These are phyloP conservation scores for Pseudogymnoascus sp. DNA, from an alignment of 2,329 filamentous ascomycete species.

Conservation along the genomic window DNA sequence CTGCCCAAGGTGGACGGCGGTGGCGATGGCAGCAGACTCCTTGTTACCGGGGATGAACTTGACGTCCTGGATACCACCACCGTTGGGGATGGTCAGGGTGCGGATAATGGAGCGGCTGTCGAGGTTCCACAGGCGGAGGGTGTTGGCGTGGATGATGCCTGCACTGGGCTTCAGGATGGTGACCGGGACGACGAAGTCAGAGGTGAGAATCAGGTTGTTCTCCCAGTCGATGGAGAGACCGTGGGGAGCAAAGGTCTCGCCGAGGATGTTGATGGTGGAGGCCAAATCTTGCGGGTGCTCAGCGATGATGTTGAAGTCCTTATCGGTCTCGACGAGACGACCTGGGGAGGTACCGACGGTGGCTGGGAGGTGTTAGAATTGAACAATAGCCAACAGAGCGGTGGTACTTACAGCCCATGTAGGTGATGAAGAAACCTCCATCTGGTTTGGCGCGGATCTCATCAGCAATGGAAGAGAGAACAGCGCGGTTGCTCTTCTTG, in stretches of 20 bases:
- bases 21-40: conserved; percentile 50
- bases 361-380: conserved; percentile 16
- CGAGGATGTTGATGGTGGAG: conserved; percentile 46
- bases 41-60: conserved; percentile 56
- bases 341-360: conserved; percentile 50
- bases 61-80: conserved; percentile 53
- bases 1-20: conserved; percentile 49
- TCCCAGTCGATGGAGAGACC: conserved; percentile 50
- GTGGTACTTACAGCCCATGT: conserved; percentile 42
- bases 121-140: conserved; percentile 51
- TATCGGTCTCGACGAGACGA: conserved; percentile 52
- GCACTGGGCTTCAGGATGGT: conserved; percentile 50
- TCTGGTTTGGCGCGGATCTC: conserved; percentile 57
- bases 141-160: conserved; percentile 46
- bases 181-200: conserved; percentile 54
- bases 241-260: conserved; percentile 52
- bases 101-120: conserved; percentile 44
- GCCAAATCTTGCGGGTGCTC: conserved; percentile 52
- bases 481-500: conserved; percentile 49
- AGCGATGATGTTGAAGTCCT: conserved; percentile 50
- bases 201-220: conserved; percentile 49
- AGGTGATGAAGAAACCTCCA: conserved; percentile 53
- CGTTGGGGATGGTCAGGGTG: conserved; percentile 51
- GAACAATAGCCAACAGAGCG: background rate
- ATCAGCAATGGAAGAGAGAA: conserved; percentile 51